phyloP scores from a whole-genome alignment of 192 early-diverging fungal genomes.

The Coemansia asiatica region DNA sequence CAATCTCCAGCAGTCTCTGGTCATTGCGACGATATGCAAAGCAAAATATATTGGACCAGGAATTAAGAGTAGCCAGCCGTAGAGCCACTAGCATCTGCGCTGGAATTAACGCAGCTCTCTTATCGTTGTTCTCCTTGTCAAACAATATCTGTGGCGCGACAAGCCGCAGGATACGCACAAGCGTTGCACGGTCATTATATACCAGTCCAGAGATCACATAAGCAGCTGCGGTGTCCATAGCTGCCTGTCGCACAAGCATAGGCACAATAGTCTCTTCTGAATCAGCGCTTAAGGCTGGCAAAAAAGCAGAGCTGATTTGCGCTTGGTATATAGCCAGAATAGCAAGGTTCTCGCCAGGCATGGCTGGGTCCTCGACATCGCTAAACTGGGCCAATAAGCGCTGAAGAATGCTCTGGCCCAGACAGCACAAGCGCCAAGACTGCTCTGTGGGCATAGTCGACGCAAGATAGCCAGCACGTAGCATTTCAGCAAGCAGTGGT shows the following conservation, averaged over 20 bases:
- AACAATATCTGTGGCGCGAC: slow-evolving; percentile 36
- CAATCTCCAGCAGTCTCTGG: slow-evolving; percentile 10
- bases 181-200: slow-evolving; percentile 12
- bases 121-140: neutral
- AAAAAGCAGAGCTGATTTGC: slow-evolving; percentile 88
- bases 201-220: slow-evolving; percentile 38
- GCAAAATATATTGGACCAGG: slow-evolving; percentile 23
- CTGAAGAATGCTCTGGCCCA: slow-evolving; percentile 78
- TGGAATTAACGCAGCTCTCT: neutral
- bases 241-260: slow-evolving; percentile 16
- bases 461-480: slow-evolving; percentile 88
- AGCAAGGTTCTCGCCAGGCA: slow-evolving; percentile 64
- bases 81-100: slow-evolving; percentile 26
- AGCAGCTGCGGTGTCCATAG: slow-evolving; percentile 22
- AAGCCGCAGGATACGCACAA: slow-evolving; percentile 32
- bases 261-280: neutral
- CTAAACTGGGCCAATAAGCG: slow-evolving; percentile 76
- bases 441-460: slow-evolving; percentile 70
- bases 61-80: slow-evolving; percentile 21
- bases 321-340: slow-evolving; percentile 92
- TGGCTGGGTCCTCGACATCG: slow-evolving; percentile 82
- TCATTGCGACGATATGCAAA: slow-evolving; percentile 1
- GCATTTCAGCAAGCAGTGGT: slow-evolving; percentile 71
- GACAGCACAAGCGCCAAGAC: slow-evolving; percentile 61
- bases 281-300: slow-evolving; percentile 59